Percentiles rank a stretch among this genome's conserved stretches.
These are phyloP conservation scores for Eucalyptus cloeziana DNA, from an alignment of 345 rosid genomes.

Conservation along the genomic window DNA sequence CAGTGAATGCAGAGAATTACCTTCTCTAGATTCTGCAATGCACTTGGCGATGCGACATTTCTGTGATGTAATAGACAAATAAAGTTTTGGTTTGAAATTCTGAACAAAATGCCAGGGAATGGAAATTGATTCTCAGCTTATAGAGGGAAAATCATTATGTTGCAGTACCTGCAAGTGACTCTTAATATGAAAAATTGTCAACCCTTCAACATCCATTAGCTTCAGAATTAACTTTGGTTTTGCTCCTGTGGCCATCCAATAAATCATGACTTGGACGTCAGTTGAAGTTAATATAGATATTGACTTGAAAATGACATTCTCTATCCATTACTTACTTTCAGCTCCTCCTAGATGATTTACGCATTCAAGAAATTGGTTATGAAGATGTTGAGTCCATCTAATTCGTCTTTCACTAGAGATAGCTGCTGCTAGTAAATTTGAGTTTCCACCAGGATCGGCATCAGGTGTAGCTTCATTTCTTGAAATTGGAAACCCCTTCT, in stretches of 20 bases:
- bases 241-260: slow-evolving; percentile 3
- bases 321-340: slow-evolving; percentile 3
- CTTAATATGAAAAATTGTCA: slow-evolving; percentile 16
- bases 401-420: neutral
- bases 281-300: neutral
- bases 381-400: slow-evolving; percentile 24
- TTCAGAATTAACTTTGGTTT: slow-evolving; percentile 22
- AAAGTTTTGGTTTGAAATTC: neutral
- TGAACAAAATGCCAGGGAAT: neutral
- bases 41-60: slow-evolving; percentile 6
- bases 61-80: neutral
- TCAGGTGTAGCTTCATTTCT: neutral
- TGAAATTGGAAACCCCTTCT: neutral
- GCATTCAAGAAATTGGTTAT: slow-evolving; percentile 13
- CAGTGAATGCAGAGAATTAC: slow-evolving; percentile 2
- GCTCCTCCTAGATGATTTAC: slow-evolving; percentile 16
- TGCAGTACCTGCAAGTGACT: slow-evolving; percentile 22
- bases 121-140: neutral
- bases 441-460: neutral
- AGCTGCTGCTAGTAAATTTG: neutral
- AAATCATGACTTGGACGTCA: neutral
- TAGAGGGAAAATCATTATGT: neutral
- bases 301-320: neutral
- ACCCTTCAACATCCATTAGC: slow-evolving; percentile 6
- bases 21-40: slow-evolving; percentile 6